Conservation (phyloP, 139 green algal species). For the Mesostigma viride region DNA sequence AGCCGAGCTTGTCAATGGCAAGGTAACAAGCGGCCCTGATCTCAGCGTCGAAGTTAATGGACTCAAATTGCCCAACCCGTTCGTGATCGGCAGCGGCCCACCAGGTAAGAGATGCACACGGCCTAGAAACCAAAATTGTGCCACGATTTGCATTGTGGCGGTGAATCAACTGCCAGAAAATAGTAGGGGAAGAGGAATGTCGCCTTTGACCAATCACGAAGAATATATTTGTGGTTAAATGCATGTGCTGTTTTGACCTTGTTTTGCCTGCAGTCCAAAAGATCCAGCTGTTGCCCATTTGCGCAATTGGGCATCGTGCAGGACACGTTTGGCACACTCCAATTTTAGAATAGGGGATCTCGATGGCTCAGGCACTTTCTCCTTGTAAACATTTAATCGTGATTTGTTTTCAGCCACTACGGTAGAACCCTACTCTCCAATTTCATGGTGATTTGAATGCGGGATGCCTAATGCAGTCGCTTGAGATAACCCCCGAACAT, state of each 20-base stretch:
- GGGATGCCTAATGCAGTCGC: too few species aligned
- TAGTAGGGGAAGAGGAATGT: not conserved
- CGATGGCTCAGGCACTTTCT: too few species aligned
- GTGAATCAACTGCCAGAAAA: not conserved
- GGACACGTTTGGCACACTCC: too few species aligned
- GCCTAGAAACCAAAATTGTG: not conserved
- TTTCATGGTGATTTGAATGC: too few species aligned
- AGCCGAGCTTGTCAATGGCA: conserved; percentile 5
- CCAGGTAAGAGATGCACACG: conserved; percentile 80
- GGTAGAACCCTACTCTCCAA: too few species aligned
- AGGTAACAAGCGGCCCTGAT: conserved; percentile 47
- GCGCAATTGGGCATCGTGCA: too few species aligned
- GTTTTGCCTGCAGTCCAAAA: not conserved
- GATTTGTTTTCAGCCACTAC: too few species aligned
- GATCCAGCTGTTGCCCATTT: too few species aligned
- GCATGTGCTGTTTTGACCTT: not conserved
- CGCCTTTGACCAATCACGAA: not conserved
- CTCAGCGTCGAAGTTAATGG: conserved; percentile 73
- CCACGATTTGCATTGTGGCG: not conserved
- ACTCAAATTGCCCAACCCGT: conserved; percentile 89
- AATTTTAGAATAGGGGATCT: too few species aligned
- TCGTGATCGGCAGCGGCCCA: conserved; percentile 82
- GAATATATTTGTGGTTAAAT: not conserved
- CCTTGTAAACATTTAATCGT: too few species aligned
- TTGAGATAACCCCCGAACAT: too few species aligned